These are phyloP conservation scores for Penicillium dipodomyicola DNA, from an alignment of 495 filamentous ascomycete species.

Conservation along the genomic window DNA sequence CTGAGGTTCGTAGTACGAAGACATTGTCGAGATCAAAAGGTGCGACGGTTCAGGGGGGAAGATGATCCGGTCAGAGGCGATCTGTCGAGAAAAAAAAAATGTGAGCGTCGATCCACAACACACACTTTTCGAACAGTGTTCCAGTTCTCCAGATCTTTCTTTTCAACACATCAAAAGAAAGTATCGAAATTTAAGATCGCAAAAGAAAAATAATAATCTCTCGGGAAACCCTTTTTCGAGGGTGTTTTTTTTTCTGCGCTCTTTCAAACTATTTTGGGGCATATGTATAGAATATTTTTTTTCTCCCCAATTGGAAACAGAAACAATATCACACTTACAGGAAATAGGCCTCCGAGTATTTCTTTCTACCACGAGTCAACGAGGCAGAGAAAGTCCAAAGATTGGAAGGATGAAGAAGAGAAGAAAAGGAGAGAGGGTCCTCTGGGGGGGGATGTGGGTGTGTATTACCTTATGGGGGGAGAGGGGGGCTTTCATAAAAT, in stretches of 20 bases:
- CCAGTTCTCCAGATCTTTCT: slow-evolving; percentile 1
- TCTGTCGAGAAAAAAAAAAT: slow-evolving; percentile 22
- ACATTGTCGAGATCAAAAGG: slow-evolving; percentile 55
- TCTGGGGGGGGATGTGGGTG: slow-evolving; percentile 19
- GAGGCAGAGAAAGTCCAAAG: slow-evolving; percentile 31
- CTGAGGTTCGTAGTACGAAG: slow-evolving; percentile 82
- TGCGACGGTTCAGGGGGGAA: slow-evolving; percentile 30
- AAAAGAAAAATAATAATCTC: neutral
- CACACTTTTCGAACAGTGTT: slow-evolving; percentile 6
- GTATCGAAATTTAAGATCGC: neutral
- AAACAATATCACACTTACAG: slow-evolving; percentile 23
- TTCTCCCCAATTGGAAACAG: neutral
- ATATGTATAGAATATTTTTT: neutral
- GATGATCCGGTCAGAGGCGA: slow-evolving; percentile 36
- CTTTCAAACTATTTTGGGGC: neutral
- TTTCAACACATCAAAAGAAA: neutral
- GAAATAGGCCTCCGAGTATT: slow-evolving; percentile 22
- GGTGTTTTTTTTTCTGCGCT: neutral
- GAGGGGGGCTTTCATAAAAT: slow-evolving; percentile 8
- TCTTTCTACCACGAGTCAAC: slow-evolving; percentile 41
- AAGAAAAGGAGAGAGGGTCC: slow-evolving; percentile 26
- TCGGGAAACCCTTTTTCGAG: neutral
- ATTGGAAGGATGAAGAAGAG: slow-evolving; percentile 18
- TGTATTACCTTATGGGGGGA: slow-evolving; percentile 16
- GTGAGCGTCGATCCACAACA: slow-evolving; percentile 16